Conservation (phyloP, 345 rosid genomes). For the Brassica incana region DNA sequence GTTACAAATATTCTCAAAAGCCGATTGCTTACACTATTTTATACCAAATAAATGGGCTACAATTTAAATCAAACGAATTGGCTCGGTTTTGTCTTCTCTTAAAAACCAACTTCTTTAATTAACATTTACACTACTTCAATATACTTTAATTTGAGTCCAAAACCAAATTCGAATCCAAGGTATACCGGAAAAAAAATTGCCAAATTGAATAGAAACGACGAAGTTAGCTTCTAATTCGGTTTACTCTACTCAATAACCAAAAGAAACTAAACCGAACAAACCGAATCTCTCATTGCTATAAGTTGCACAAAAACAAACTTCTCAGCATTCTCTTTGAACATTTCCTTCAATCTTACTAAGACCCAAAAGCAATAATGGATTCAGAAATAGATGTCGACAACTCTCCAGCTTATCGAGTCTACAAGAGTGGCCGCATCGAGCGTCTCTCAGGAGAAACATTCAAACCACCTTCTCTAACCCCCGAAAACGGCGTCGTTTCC, state of each 20-base stretch:
- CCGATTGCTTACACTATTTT: neutral
- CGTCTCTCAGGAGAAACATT: constrained; percentile 38
- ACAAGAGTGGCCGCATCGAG: constrained; percentile 57
- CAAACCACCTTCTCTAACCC: constrained; percentile 39
- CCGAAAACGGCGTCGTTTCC: constrained; percentile 38
- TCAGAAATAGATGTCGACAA: constrained; percentile 22
- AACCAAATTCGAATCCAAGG: neutral
- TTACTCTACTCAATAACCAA: neutral
- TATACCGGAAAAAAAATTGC: neutral
- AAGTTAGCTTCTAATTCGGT: neutral
- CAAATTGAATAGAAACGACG: neutral
- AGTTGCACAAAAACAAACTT: neutral
- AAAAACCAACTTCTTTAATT: neutral
- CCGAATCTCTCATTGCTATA: neutral
- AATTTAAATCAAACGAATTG: neutral
- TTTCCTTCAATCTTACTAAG: neutral
- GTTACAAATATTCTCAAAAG: neutral
- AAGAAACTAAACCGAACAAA: neutral
- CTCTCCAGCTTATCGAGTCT: constrained; percentile 3
- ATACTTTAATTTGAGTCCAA: neutral
- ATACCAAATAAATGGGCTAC: neutral
- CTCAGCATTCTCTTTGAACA: neutral
- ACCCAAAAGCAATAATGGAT: constrained; percentile 7
- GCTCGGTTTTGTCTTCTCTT: neutral
- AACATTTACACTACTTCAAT: neutral